Evolutionary conservation across 495 filamentous ascomycete genomes (phyloP), one percentile per base, ranked within the genome.

Genomic region (Trichocladium uniseriatum): DNA sequence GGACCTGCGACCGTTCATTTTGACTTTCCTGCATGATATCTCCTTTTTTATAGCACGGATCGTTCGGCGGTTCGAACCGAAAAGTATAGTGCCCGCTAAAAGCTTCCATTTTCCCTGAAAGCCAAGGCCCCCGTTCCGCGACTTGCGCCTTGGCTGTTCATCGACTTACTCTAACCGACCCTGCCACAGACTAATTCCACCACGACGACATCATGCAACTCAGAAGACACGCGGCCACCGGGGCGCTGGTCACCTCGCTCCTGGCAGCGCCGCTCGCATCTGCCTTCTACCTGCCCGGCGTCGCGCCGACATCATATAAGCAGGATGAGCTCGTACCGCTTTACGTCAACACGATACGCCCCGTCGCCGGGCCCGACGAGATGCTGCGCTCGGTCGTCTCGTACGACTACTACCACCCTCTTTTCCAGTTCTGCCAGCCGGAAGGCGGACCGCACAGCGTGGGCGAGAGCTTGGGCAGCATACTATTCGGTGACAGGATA

Each of bases 401-500:
- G 6, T 96, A 84, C 70, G 91, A 96, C 70, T 96, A 97, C 75
- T 98, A 98, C 65, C 81, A 91, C 56, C 78, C 79, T 16, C 75
- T 75, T 1, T 94, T 98, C 67, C 80, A 81, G 51, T 95, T 95
- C 69, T 98, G 92, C 68, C 69, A 71, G 37, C 92, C 91, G 1
- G 72, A 83, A 53, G 80, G 74, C 39, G 87, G 86, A 15, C 79
- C 86, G 1, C 67, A 85, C 58, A 73, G 82, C 67, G 79, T 90
- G 2, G 79, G 84, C 29, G 90, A 95, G 70, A 95, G 89, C 29
- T 66, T 98, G 48, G 92, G 92, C 5, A 95, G 90, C 68, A 98
- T 98, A 56, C 62, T 98, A 19, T 98, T 98, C 52, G 92, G 92
- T 7, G 92, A 98, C 68, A 83, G 92, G 38, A 98, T 98, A 63